Conservation (phyloP, 2,329 filamentous ascomycete species). For the Fusarium caatingaense region DNA sequence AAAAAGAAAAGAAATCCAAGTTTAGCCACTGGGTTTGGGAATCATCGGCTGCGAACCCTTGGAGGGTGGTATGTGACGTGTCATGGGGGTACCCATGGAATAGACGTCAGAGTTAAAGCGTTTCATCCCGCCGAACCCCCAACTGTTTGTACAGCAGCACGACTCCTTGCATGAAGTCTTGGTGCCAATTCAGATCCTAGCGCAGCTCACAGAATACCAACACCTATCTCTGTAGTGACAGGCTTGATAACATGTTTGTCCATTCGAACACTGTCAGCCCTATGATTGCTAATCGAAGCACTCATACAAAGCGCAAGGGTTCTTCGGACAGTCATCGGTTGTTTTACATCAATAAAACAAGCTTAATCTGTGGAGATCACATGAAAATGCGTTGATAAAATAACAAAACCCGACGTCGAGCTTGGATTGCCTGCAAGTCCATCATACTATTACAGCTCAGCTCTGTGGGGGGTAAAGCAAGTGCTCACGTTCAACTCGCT, state of each 20-base stretch:
- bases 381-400: neutral
- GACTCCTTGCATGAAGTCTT: conserved; percentile 36
- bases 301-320: neutral
- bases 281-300: conserved; percentile 24
- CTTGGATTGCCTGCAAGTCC: conserved; percentile 10
- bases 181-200: conserved; percentile 40
- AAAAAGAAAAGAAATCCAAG: conserved; percentile 2
- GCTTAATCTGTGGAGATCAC: conserved; percentile 1
- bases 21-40: conserved; percentile 20
- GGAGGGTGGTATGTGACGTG: conserved; percentile 45
- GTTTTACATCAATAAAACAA: neutral
- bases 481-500: conserved; percentile 7
- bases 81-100: conserved; percentile 41
- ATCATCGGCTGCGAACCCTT: conserved; percentile 40
- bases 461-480: conserved; percentile 24
- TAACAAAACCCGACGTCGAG: neutral
- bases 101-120: conserved; percentile 39
- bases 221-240: neutral
- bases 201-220: conserved; percentile 13
- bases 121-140: conserved; percentile 45
- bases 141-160: conserved; percentile 42
- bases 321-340: neutral
- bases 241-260: conserved; percentile 20
- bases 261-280: conserved; percentile 24
- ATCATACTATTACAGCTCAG: conserved; percentile 21